Evolutionary conservation across 345 rosid species (phyloP), one percentile per base, ranked within the genome.

Genomic region (Toxicodendron radicans): DNA sequence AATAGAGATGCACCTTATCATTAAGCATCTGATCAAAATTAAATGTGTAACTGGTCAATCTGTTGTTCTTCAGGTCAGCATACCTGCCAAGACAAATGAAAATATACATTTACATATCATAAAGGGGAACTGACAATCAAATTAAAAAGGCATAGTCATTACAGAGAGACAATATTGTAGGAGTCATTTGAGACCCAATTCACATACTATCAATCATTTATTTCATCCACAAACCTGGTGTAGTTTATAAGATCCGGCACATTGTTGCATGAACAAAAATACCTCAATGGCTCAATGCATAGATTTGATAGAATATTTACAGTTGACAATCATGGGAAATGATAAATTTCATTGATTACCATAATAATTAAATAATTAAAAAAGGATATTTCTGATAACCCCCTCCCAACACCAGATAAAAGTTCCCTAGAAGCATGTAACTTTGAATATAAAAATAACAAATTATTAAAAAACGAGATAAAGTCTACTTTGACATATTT

Each of bases 1-100:
- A 43, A 70, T 57, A 38, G 9, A 56, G 24, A 65, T n/a, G 23
- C 76, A 93, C 98, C 98, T 91, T 93, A 81, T 91, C 97, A 75
- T 78, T 90, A 66, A 93, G 98, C 98, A 93, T 93, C 82, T 89
- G 87, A 73, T 93, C 97, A 54, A 88, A 93, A 81, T 76, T 88
- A 80, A 91, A 93, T 4, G 85, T 84, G 79, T 93, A 93, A 81
- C 83, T 87, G 49, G 95, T 93, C 75, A 71, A 78, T 78, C 97
- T 85, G 84, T 93, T 93, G 83, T 88, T 91, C 89, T 93, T 93
- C 84, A 93, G 84, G 84, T 93, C 98, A 16, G 97, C 95, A 65
- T 91, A 93, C 89, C 98, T 93, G 80, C 78, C 71, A 76, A 62
- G 54, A 68, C 43, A 67, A 73, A 43, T 45, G 30, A 17, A 43